phyloP scores from a whole-genome alignment of 192 early-diverging fungal genomes.

The Geranomyces variabilis region DNA sequence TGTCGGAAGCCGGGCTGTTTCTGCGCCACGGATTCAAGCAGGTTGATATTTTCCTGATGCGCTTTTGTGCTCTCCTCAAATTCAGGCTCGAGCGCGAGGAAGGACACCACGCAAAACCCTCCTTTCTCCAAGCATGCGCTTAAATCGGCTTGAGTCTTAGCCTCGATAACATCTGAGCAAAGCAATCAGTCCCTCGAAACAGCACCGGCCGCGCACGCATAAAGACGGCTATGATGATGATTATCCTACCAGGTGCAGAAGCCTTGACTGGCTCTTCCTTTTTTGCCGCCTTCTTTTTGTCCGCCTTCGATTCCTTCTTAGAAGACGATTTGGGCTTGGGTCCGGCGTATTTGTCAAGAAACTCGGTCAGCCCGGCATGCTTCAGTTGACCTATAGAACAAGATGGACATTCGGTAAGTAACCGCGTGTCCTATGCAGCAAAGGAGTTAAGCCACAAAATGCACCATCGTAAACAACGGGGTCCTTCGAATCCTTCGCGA shows the following conservation, averaged over 20 bases:
- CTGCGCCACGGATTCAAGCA: slow-evolving; percentile 40
- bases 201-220: no score
- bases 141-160: slow-evolving; percentile 54
- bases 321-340: slow-evolving; percentile 9
- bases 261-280: slow-evolving; percentile 19
- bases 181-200: neutral
- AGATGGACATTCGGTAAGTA: slow-evolving; percentile 2
- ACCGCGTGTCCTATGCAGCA: no score
- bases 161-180: slow-evolving; percentile 32
- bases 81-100: slow-evolving; percentile 51
- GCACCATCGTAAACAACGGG: neutral
- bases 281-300: neutral
- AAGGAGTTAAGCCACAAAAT: no score
- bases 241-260: neutral
- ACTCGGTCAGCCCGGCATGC: slow-evolving; percentile 60
- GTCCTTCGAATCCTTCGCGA: slow-evolving; percentile 47
- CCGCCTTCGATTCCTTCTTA: slow-evolving; percentile 29
- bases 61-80: slow-evolving; percentile 41
- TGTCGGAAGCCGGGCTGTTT: slow-evolving; percentile 40
- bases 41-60: slow-evolving; percentile 35
- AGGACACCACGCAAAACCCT: slow-evolving; percentile 54
- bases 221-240: no score
- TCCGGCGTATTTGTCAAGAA: slow-evolving; percentile 60
- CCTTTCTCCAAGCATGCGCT: slow-evolving; percentile 47
- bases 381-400: slow-evolving; percentile 57